Evolutionary conservation across 2,329 filamentous ascomycete genomes (phyloP).

Genomic region (Plectosphaerella sp.): DNA sequence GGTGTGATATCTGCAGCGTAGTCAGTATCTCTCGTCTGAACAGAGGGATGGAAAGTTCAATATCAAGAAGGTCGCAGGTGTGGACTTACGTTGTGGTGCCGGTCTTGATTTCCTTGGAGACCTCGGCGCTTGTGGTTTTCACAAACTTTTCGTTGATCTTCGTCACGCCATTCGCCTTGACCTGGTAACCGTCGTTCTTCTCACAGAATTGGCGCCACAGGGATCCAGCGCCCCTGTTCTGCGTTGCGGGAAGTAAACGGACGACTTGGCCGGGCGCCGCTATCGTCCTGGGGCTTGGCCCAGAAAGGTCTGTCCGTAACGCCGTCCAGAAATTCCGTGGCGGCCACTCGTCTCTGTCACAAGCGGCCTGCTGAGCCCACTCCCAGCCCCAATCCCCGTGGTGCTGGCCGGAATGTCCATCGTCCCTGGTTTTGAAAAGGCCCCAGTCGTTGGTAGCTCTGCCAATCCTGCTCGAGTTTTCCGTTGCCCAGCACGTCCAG

Average conservation of each 20-base stretch:
- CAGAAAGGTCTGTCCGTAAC: neutral
- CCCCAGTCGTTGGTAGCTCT: neutral
- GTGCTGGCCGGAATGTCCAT: neutral
- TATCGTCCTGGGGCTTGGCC: too few relatives aligned
- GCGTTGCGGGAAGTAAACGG: constrained; percentile 3
- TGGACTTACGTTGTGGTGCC: neutral
- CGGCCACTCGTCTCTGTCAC: neutral
- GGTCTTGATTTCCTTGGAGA: too few relatives aligned
- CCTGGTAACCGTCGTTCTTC: neutral
- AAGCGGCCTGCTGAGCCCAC: neutral
- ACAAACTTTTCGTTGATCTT: too few relatives aligned
- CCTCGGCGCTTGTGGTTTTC: too few relatives aligned
- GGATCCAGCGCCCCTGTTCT: constrained; percentile 9
- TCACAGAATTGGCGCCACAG: constrained; percentile 8
- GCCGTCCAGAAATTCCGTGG: neutral
- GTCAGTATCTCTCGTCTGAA: neutral
- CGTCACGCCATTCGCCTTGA: too few relatives aligned
- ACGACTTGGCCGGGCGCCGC: constrained; percentile 4
- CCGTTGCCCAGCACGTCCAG: constrained; percentile 4
- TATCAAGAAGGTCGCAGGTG: too few relatives aligned
- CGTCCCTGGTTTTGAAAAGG: neutral
- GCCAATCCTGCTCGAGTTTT: neutral
- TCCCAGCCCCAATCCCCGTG: neutral
- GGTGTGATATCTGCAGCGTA: neutral
- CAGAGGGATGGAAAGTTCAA: too few relatives aligned